Evolutionary conservation across 2,329 filamentous ascomycete species (phyloP).

Genomic region (Helminthosporium solani): DNA sequence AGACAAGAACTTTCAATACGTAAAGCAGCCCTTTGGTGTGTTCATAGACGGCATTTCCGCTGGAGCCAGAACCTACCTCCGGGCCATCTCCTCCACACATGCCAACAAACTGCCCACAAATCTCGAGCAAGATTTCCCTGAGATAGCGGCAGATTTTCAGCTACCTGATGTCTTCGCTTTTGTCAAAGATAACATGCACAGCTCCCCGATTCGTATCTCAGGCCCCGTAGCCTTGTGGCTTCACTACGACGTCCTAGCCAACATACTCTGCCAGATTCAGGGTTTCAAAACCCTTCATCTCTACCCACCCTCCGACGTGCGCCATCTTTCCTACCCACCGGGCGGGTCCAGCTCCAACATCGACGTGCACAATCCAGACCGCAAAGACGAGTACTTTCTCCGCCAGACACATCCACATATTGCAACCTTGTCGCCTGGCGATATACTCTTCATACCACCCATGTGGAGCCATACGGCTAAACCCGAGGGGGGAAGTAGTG

Average conservation of each 20-base stretch:
- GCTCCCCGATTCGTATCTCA: slow-evolving; percentile 76
- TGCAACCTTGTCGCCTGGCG: slow-evolving; percentile 66
- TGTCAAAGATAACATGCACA: slow-evolving; percentile 66
- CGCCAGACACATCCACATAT: slow-evolving; percentile 61
- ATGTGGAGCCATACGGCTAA: slow-evolving; percentile 80
- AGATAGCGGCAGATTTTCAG: slow-evolving; percentile 66
- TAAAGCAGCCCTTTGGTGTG: slow-evolving; percentile 63
- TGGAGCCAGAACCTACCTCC: slow-evolving; percentile 72
- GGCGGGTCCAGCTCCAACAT: slow-evolving; percentile 79
- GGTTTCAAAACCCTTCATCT: slow-evolving; percentile 73
- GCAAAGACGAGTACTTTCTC: slow-evolving; percentile 19
- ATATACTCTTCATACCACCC: slow-evolving; percentile 77
- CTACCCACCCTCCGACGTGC: slow-evolving; percentile 76
- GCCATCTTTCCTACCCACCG: slow-evolving; percentile 67
- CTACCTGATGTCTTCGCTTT: slow-evolving; percentile 63
- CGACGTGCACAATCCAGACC: slow-evolving; percentile 60
- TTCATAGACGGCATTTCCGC: slow-evolving; percentile 62
- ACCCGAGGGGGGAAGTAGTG: slow-evolving; percentile 55
- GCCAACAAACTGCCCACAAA: slow-evolving; percentile 70
- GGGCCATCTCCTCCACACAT: slow-evolving; percentile 68
- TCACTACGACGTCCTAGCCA: slow-evolving; percentile 89
- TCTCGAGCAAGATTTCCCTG: slow-evolving; percentile 69
- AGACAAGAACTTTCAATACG: slow-evolving; percentile 78
- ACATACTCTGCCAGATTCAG: slow-evolving; percentile 76
- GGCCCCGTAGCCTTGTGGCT: slow-evolving; percentile 85